phyloP scores from a whole-genome alignment of 352 stramenopile genomes.

The Pilasporangium apinafurcum region DNA sequence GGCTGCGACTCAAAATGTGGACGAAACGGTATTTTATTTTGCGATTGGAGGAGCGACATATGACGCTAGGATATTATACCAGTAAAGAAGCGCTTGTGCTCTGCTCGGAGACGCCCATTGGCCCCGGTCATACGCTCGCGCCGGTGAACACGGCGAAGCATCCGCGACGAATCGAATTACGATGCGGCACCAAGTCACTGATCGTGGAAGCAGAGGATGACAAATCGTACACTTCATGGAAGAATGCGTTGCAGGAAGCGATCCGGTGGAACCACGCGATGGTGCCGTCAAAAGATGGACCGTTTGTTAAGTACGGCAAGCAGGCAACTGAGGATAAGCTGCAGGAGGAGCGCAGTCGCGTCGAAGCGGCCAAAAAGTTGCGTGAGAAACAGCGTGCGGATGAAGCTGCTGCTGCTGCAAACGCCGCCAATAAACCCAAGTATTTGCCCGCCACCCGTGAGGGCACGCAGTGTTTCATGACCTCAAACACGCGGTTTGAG shows the following conservation, averaged over 20 bases:
- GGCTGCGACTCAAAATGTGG: conserved; percentile 74
- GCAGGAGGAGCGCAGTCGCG: conserved; percentile 60
- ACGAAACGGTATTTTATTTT: conserved; percentile 84
- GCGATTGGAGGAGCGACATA: conserved; percentile 80
- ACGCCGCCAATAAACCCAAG: conserved; percentile 76
- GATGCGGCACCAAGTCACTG: conserved; percentile 67
- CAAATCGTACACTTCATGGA: conserved; percentile 46
- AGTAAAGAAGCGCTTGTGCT: conserved; percentile 76
- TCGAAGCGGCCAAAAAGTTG: conserved; percentile 68
- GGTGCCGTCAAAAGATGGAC: conserved; percentile 72
- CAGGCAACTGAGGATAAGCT: conserved; percentile 65
- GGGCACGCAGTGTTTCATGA: conserved; percentile 78
- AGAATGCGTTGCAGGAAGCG: conserved; percentile 67
- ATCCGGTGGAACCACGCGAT: conserved; percentile 87
- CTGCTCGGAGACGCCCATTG: conserved; percentile 80
- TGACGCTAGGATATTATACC: conserved; percentile 85
- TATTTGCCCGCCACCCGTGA: conserved; percentile 64
- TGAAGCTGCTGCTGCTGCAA: conserved; percentile 49
- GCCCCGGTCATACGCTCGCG: conserved; percentile 48
- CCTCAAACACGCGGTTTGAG: conserved; percentile 80
- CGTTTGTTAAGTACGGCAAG: conserved; percentile 76
- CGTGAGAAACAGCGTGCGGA: conserved; percentile 69
- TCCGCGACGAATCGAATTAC: conserved; percentile 57
- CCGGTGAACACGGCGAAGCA: conserved; percentile 43
- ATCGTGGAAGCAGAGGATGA: conserved; percentile 70